Evolutionary conservation across 2,329 filamentous ascomycete genomes (phyloP), one percentile per base, ranked within the genome.

Genomic region (Scedosporium aurantiacum): DNA sequence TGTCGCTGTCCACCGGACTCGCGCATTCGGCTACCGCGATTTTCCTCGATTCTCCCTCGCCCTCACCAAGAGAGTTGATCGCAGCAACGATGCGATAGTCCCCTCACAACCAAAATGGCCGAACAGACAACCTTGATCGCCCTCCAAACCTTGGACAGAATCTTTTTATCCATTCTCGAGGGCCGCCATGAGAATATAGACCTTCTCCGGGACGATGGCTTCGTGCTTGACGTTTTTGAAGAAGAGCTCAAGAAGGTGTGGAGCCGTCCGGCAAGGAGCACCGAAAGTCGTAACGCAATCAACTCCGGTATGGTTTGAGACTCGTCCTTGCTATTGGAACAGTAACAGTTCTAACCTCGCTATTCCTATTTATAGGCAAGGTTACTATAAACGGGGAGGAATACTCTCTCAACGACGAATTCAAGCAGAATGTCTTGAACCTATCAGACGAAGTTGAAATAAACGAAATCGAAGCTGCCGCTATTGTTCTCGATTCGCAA

Each of bases 381-480:
- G 79, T 97, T 66, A 84, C 78, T 40, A 75, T 96, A 63, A 82
- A 83, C 67, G 87, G 86, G 64, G 81, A 84, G 40, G 84, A 92
- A 68, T 97, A 91, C 73, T 78, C 81, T 23, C 79, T 99, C 76
- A 97, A 96, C 74, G 82, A 89, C 61, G 86, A 91, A 64, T 97
- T 99, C 74, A 86, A 93, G 70, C 88, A 96, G 72, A 85, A 88
- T 66, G 84, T 86, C 25, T 79, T 96, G 37, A 84, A 90, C 67
- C 79, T 99, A 43, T 89, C 93, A 61, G 92, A 97, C 72, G 90
- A 91, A 67, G 79, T 97, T 64, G 87, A 96, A 68, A 79, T 99
- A 60, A 92, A 99, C 74, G 95, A 99, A 74, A 72, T 96, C 62
- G 84, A 94, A 67, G 88, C 93, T 18, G 89, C 91, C 8, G 81